Evolutionary conservation across 1,139 yeast genomes (phyloP).

Genomic region (Magnusiomyces magnusii): DNA sequence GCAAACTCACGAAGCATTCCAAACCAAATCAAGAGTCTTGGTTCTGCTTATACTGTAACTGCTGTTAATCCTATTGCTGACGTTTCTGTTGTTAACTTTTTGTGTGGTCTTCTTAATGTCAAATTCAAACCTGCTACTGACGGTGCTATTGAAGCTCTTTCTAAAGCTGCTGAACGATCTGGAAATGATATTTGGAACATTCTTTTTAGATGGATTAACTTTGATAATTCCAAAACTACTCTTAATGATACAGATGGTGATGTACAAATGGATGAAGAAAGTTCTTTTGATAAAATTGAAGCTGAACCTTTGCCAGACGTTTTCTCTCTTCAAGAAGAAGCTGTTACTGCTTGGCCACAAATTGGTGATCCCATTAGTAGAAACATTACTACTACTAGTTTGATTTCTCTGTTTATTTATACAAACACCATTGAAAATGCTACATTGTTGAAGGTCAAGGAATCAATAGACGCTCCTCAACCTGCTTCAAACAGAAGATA

Average conservation of each 20-base stretch:
- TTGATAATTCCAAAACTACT: conserved; percentile 1
- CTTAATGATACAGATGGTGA: not conserved
- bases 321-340: not conserved
- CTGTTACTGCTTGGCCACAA: not conserved
- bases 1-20: conserved; percentile 70
- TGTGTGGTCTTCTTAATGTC: conserved; percentile 68
- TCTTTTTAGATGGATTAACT: conserved; percentile 36
- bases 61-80: conserved; percentile 34
- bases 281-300: conserved; percentile 10
- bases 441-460: not conserved
- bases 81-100: conserved; percentile 44
- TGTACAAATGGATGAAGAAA: conserved; percentile 8
- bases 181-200: conserved; percentile 52
- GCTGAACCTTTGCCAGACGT: conserved; percentile 8
- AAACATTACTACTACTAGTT: not conserved
- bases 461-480: not conserved
- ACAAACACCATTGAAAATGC: not conserved
- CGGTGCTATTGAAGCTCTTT: conserved; percentile 57
- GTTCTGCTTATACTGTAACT: conserved; percentile 40
- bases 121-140: conserved; percentile 84
- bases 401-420: not conserved
- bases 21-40: conserved; percentile 58
- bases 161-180: conserved; percentile 40
- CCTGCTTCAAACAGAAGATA: conserved; percentile 4
- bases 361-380: conserved; percentile 1